phyloP scores from a whole-genome alignment of 2,329 filamentous ascomycete genomes.

The Sphaerulina musiva region DNA sequence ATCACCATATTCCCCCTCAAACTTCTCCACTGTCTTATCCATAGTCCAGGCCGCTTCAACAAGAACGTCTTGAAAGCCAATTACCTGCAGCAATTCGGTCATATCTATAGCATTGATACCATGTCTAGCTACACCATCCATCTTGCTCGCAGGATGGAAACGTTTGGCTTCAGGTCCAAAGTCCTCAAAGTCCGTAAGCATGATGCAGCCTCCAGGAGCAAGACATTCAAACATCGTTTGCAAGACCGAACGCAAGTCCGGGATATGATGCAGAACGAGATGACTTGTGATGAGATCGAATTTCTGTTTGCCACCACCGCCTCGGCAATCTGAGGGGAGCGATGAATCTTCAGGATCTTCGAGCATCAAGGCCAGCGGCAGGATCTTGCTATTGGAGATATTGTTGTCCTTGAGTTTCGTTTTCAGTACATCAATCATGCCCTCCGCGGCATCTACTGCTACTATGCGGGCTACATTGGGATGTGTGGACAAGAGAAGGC shows the following conservation, averaged over 20 bases:
- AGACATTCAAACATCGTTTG: conserved; percentile 24
- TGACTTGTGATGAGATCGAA: conserved; percentile 27
- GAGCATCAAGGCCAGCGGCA: conserved; percentile 22
- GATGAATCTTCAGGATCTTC: conserved; percentile 23
- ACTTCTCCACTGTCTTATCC: conserved; percentile 26
- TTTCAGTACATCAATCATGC: conserved; percentile 26
- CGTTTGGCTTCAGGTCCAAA: conserved; percentile 24
- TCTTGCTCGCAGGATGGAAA: conserved; percentile 24
- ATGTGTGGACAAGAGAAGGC: conserved; percentile 21
- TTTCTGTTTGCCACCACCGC: conserved; percentile 13
- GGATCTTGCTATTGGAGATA: conserved; percentile 19
- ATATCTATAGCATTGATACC: conserved; percentile 23
- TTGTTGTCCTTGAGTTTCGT: conserved; percentile 17
- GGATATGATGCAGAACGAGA: conserved; percentile 26
- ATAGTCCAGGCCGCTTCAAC: conserved; percentile 24
- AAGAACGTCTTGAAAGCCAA: conserved; percentile 22
- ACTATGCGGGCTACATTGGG: conserved; percentile 17
- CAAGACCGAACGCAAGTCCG: conserved; percentile 20
- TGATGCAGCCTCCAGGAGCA: conserved; percentile 18
- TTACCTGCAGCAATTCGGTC: conserved; percentile 16
- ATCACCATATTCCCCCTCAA: conserved; percentile 26
- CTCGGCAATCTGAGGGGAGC: conserved; percentile 14
- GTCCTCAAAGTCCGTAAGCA: conserved; percentile 28
- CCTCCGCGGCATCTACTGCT: conserved; percentile 24
- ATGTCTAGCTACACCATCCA: conserved; percentile 25